phyloP scores from a whole-genome alignment of 768 basidiomycete genomes.

The Phaeotremella fagi region DNA sequence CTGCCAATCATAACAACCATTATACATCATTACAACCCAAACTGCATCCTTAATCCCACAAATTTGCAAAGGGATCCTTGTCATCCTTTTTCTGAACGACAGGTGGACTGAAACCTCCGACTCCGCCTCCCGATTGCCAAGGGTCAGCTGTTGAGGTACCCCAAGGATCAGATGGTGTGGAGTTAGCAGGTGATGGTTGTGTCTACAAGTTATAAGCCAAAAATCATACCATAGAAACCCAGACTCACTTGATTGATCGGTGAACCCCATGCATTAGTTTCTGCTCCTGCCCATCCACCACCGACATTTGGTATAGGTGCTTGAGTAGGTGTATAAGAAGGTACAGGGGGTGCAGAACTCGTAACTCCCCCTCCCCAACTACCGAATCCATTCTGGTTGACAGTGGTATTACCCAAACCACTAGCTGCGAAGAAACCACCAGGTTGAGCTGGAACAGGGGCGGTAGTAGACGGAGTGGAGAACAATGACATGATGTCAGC shows the following conservation, averaged over 20 bases:
- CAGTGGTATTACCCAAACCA: constrained; percentile 10
- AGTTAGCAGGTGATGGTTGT: background rate
- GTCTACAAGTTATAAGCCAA: constrained; percentile 14
- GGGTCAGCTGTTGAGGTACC: constrained; percentile 8
- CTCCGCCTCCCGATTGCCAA: constrained; percentile 15
- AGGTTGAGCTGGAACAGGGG: constrained; percentile 15
- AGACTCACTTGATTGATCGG: constrained; percentile 4
- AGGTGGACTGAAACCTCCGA: background rate
- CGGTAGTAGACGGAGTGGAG: constrained; percentile 20
- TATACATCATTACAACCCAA: too few relatives aligned
- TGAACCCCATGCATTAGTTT: constrained; percentile 37
- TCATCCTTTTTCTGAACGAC: constrained; percentile 22
- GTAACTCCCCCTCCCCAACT: constrained; percentile 37
- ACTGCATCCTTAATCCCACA: constrained; percentile 17
- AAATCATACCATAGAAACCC: background rate
- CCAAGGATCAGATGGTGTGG: background rate
- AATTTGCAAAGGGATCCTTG: constrained; percentile 39
- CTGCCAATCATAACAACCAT: too few relatives aligned
- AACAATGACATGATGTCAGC: constrained; percentile 47
- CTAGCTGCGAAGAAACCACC: constrained; percentile 28
- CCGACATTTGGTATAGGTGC: constrained; percentile 1
- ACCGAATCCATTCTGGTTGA: constrained; percentile 20
- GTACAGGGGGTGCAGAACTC: constrained; percentile 19
- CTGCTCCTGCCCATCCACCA: constrained; percentile 29
- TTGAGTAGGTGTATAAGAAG: constrained; percentile 15